These are phyloP conservation scores for Moesziomyces parantarcticus DNA, from an alignment of 1,284 basidiomycete species.

Conservation along the genomic window DNA sequence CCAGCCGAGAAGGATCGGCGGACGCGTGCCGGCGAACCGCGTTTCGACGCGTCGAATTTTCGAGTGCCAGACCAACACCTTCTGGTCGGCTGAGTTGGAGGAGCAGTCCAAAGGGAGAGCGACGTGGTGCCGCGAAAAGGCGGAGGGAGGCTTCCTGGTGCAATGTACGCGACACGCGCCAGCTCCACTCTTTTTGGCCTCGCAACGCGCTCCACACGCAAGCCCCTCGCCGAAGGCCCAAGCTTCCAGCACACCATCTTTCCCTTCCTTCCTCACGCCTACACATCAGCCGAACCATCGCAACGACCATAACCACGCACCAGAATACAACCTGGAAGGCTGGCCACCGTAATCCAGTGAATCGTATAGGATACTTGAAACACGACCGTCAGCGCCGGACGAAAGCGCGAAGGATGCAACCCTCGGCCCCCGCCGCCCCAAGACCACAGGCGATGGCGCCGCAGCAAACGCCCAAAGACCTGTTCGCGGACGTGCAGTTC, in stretches of 20 bases:
- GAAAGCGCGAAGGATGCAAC: conserved; percentile 7
- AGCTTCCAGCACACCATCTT: neutral
- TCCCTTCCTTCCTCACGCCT: neutral
- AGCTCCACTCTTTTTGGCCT: neutral
- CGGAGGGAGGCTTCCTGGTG: neutral
- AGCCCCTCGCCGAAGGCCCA: neutral
- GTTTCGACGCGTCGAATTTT: conserved; percentile 1
- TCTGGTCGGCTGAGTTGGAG: neutral
- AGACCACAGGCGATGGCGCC: neutral
- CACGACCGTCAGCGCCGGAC: neutral
- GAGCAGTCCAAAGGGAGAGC: neutral
- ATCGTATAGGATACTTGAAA: neutral
- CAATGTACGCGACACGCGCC: conserved; percentile 12
- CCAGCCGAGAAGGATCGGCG: neutral
- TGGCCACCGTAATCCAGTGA: too few species aligned
- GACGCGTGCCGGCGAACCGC: neutral
- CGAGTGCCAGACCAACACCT: conserved; percentile 4
- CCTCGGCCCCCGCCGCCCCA: conserved; percentile 1
- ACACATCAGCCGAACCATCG: neutral
- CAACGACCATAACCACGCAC: too few species aligned
- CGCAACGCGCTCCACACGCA: neutral
- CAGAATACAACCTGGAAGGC: too few species aligned
- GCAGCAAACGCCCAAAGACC: conserved; percentile 10
- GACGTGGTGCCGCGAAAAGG: neutral
- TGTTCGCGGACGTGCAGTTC: conserved; percentile 34